phyloP scores from a whole-genome alignment of 2,329 filamentous ascomycete species.

The Pseudofabraea citricarpa region DNA sequence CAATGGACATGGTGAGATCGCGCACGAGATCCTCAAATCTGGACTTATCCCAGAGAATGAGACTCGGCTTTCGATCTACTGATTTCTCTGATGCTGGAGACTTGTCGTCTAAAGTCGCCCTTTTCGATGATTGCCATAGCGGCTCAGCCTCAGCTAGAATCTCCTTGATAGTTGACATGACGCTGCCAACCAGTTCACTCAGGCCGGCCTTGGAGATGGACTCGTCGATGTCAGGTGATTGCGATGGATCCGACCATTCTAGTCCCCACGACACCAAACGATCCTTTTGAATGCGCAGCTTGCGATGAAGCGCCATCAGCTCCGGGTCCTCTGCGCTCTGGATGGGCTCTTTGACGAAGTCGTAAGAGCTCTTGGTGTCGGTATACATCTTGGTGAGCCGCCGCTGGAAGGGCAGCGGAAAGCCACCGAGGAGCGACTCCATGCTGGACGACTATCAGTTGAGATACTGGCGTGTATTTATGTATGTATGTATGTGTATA shows the following conservation, averaged over 20 bases:
- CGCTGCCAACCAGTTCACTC: constrained; percentile 71
- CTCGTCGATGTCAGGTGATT: constrained; percentile 66
- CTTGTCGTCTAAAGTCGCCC: constrained; percentile 24
- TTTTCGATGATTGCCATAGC: constrained; percentile 60
- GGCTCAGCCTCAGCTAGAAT: constrained; percentile 72
- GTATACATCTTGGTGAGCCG: constrained; percentile 70
- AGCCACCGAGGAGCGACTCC: constrained; percentile 21
- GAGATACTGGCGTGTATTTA: too few species aligned
- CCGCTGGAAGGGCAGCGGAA: constrained; percentile 45
- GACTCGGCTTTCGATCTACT: constrained; percentile 46
- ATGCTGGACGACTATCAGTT: too few species aligned
- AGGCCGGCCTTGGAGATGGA: constrained; percentile 68
- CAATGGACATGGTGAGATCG: constrained; percentile 72
- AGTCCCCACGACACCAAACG: constrained; percentile 74
- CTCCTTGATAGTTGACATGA: constrained; percentile 77
- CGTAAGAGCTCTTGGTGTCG: constrained; percentile 74
- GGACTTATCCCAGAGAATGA: constrained; percentile 64
- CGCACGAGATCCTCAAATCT: constrained; percentile 70
- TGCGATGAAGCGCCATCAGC: constrained; percentile 67
- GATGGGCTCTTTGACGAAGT: constrained; percentile 63
- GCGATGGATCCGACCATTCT: constrained; percentile 70
- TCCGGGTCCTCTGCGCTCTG: constrained; percentile 64
- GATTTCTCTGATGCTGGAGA: constrained; percentile 20
- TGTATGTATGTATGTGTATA: too few species aligned
- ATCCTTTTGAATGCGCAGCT: constrained; percentile 66